Evolutionary conservation across 768 basidiomycete species (phyloP).

Genomic region (Calocera viscosa): DNA sequence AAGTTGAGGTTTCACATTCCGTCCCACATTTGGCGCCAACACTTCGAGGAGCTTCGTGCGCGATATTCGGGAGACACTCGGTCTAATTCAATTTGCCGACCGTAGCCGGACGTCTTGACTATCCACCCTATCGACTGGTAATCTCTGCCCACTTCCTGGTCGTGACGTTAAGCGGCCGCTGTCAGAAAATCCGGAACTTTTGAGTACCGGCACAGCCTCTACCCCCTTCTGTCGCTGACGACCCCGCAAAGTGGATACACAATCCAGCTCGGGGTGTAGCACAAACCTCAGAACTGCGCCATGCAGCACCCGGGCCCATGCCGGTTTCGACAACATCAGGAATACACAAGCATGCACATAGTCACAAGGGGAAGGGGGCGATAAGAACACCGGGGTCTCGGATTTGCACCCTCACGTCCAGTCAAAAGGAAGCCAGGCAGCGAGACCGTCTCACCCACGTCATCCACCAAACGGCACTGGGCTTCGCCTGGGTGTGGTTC

Average conservation of each 20-base stretch:
- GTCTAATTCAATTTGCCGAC: neutral
- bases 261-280: neutral
- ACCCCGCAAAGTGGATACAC: neutral
- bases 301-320: neutral
- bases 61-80: neutral
- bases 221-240: neutral
- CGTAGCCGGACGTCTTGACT: neutral
- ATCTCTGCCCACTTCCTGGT: neutral
- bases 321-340: neutral
- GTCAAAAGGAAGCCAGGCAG: neutral
- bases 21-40: neutral
- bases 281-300: neutral
- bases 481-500: neutral
- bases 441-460: neutral
- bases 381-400: neutral
- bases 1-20: neutral
- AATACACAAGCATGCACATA: neutral
- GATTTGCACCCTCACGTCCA: neutral
- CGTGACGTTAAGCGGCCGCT: neutral
- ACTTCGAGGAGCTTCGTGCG: neutral
- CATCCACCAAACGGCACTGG: neutral
- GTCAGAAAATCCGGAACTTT: neutral
- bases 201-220: neutral
- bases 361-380: neutral
- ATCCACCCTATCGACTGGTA: neutral